Percentiles rank a stretch among this genome's conserved stretches.
Conservation (phyloP, 202 grass and related monocot species). For the Carex sylvatica region DNA sequence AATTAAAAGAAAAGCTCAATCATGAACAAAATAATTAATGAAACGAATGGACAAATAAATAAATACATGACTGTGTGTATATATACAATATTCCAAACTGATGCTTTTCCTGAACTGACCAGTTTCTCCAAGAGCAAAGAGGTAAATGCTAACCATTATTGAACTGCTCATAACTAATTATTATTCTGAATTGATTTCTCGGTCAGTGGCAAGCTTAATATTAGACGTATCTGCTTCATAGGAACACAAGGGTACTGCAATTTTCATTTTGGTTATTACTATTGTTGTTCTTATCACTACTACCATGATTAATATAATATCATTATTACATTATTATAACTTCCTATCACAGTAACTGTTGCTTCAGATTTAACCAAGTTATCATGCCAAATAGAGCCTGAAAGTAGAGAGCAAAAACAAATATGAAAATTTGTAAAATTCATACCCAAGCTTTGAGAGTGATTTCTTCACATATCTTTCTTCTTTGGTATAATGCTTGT, state of each 20-base stretch:
- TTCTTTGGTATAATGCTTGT: slow-evolving; percentile 64
- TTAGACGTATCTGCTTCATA: background rate
- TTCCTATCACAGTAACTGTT: background rate
- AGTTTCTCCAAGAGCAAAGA: slow-evolving; percentile 32
- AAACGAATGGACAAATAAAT: too few relatives aligned
- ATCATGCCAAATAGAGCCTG: background rate
- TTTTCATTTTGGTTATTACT: background rate
- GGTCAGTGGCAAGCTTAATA: background rate
- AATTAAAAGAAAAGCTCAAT: too few relatives aligned
- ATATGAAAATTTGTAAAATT: slow-evolving; percentile 7
- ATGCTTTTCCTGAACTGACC: slow-evolving; percentile 32
- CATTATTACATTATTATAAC: background rate
- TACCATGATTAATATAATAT: background rate
- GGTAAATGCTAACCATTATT: background rate
- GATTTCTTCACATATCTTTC: slow-evolving; percentile 81
- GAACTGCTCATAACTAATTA: background rate
- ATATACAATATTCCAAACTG: too few relatives aligned
- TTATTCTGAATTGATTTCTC: background rate
- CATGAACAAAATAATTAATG: too few relatives aligned
- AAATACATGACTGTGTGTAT: too few relatives aligned
- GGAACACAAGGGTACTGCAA: background rate
- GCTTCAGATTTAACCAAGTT: background rate
- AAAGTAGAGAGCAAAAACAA: background rate
- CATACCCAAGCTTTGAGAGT: slow-evolving; percentile 90
- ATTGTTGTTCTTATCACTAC: background rate